Percentiles rank a stretch among this genome's conserved stretches.
These are phyloP conservation scores for Mallotus japonicus DNA, from an alignment of 441 rosid species.

Conservation along the genomic window DNA sequence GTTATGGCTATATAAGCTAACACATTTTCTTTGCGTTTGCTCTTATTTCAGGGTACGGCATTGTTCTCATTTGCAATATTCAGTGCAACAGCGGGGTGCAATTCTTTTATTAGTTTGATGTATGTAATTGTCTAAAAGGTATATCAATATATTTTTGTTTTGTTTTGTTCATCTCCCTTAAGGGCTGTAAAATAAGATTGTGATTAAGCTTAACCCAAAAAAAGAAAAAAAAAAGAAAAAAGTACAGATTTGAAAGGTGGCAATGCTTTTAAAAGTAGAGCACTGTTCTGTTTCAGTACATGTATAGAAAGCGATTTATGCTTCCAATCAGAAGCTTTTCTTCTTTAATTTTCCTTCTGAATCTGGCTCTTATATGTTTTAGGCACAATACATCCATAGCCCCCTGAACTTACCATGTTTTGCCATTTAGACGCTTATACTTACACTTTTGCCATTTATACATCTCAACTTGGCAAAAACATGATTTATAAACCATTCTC, in stretches of 20 bases:
- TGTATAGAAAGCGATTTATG: constrained; percentile 35
- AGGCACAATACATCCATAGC: too few species aligned
- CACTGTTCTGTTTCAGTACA: constrained; percentile 15
- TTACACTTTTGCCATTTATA: too few species aligned
- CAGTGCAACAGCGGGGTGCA: constrained; percentile 33
- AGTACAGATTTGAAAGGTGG: constrained; percentile 30
- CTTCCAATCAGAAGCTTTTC: constrained; percentile 23
- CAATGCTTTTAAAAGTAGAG: constrained; percentile 34
- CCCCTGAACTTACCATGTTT: too few species aligned
- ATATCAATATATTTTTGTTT: constrained; percentile 27
- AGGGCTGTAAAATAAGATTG: constrained; percentile 50
- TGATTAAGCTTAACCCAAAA: constrained; percentile 17
- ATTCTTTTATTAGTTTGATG: constrained; percentile 61
- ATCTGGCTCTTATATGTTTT: not conserved
- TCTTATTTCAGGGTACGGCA: constrained; percentile 43
- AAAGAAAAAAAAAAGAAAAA: constrained; percentile 14
- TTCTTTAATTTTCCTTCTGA: not conserved
- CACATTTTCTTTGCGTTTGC: not conserved
- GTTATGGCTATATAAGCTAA: constrained; percentile 6
- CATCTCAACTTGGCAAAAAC: too few species aligned
- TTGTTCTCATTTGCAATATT: constrained; percentile 27
- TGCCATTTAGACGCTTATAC: too few species aligned
- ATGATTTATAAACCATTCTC: too few species aligned
- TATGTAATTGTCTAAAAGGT: constrained; percentile 49
- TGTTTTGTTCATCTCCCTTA: constrained; percentile 26